These are phyloP conservation scores for Melampsora larici-populina DNA, from an alignment of 1,284 basidiomycete genomes.

Conservation along the genomic window DNA sequence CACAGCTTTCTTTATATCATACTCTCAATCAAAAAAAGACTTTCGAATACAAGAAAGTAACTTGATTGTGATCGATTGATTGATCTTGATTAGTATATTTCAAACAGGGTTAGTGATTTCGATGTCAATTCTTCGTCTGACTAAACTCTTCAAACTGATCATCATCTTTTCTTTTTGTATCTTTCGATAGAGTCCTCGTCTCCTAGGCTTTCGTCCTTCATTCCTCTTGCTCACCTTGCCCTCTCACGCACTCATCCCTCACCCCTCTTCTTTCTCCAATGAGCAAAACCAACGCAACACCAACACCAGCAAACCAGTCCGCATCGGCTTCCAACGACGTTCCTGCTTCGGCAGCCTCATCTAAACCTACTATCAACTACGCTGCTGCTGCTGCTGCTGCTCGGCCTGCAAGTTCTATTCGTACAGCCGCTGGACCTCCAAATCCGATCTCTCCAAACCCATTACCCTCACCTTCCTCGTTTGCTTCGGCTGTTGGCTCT, in stretches of 20 bases:
- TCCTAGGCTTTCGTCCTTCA: too few species aligned
- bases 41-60: too few species aligned
- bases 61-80: too few species aligned
- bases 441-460: constrained; percentile 3
- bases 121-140: too few species aligned
- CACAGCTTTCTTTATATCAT: too few species aligned
- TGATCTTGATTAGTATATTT: too few species aligned
- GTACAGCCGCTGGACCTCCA: constrained; percentile 7
- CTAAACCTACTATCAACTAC: constrained; percentile 42
- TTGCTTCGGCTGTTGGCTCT: constrained; percentile 35
- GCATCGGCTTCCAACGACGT: constrained; percentile 34
- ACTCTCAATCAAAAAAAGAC: too few species aligned
- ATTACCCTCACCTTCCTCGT: constrained; percentile 15
- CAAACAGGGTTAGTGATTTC: too few species aligned
- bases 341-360: constrained; percentile 23
- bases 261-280: constrained; percentile 39
- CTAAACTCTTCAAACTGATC: too few species aligned
- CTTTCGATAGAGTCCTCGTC: too few species aligned
- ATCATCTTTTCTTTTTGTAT: too few species aligned
- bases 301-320: constrained; percentile 42
- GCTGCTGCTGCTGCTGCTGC: constrained; percentile 42
- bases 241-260: not conserved
- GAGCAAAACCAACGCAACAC: constrained; percentile 44
- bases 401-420: constrained; percentile 17
- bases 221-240: not conserved